Conservation (phyloP, 768 basidiomycete genomes). For the Kwoniella sp. region DNA sequence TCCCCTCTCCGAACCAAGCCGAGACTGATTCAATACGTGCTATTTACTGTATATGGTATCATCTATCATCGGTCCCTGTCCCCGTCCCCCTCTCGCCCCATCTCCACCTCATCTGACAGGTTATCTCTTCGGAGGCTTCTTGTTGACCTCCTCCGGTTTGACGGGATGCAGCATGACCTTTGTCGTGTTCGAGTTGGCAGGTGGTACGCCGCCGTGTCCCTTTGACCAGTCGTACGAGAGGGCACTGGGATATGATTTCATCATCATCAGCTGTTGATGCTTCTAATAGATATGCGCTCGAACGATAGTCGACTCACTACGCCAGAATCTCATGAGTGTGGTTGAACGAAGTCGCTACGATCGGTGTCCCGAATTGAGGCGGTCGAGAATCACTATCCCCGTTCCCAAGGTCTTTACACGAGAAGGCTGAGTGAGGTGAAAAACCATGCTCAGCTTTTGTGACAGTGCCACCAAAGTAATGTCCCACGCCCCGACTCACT, state of each 20-base stretch:
- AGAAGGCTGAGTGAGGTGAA: conserved; percentile 44
- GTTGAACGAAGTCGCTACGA: conserved; percentile 80
- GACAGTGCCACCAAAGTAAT: too few relatives aligned
- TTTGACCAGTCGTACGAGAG: conserved; percentile 94
- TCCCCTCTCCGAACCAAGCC: not conserved
- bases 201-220: conserved; percentile 81
- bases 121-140: conserved; percentile 47
- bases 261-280: conserved; percentile 6
- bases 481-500: conserved; percentile 60
- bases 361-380: conserved; percentile 61
- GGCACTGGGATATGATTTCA: conserved; percentile 57
- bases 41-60: too few relatives aligned
- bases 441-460: too few relatives aligned
- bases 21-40: not conserved
- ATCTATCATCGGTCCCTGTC: not conserved
- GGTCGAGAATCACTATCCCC: conserved; percentile 47
- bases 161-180: conserved; percentile 60
- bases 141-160: conserved; percentile 59
- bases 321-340: conserved; percentile 85
- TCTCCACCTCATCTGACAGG: not conserved
- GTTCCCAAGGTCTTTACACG: conserved; percentile 51
- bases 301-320: conserved; percentile 59
- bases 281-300: not conserved
- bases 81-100: not conserved
- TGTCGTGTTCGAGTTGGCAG: conserved; percentile 56